Evolutionary conservation across 208 protist species (phyloP).

Genomic region (Jaenimonas drosophilae): DNA sequence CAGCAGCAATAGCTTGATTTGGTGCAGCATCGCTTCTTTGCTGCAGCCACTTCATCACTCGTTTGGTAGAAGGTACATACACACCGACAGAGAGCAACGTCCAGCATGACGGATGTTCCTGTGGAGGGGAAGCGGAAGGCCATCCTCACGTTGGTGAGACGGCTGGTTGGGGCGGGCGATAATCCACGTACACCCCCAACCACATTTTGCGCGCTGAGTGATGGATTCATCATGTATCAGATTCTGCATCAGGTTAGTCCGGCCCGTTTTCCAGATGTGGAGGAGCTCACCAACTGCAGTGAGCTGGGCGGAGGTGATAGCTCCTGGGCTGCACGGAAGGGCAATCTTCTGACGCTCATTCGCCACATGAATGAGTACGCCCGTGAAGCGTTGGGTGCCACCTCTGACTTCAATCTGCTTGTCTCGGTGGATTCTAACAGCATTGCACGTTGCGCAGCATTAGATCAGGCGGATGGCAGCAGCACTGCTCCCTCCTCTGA

Average conservation of each 20-base stretch:
- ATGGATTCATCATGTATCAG: slow-evolving; percentile 26
- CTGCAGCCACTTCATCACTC: no score
- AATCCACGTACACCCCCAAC: background rate
- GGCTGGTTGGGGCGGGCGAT: background rate
- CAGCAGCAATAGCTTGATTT: no score
- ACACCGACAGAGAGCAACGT: no score
- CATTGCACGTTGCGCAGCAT: slow-evolving; percentile 2
- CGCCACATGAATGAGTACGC: slow-evolving; percentile 30
- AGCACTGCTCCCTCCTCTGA: background rate
- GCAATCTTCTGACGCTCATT: slow-evolving; percentile 29
- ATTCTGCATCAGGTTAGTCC: slow-evolving; percentile 27
- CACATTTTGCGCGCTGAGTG: slow-evolving; percentile 20
- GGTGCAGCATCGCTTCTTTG: no score
- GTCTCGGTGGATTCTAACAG: slow-evolving; percentile 11
- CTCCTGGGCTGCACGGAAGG: slow-evolving; percentile 13
- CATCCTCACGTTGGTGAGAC: no score
- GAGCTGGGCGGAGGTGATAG: background rate
- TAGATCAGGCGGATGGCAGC: background rate
- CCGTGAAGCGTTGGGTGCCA: slow-evolving; percentile 14
- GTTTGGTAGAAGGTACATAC: no score
- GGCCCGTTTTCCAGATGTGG: slow-evolving; percentile 16
- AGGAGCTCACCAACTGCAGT: slow-evolving; percentile 6
- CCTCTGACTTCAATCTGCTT: slow-evolving; percentile 15
- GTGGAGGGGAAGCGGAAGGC: no score
- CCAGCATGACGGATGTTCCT: no score